phyloP scores from a whole-genome alignment of 495 filamentous ascomycete genomes.

The Hypoxylon lienhwacheense region DNA sequence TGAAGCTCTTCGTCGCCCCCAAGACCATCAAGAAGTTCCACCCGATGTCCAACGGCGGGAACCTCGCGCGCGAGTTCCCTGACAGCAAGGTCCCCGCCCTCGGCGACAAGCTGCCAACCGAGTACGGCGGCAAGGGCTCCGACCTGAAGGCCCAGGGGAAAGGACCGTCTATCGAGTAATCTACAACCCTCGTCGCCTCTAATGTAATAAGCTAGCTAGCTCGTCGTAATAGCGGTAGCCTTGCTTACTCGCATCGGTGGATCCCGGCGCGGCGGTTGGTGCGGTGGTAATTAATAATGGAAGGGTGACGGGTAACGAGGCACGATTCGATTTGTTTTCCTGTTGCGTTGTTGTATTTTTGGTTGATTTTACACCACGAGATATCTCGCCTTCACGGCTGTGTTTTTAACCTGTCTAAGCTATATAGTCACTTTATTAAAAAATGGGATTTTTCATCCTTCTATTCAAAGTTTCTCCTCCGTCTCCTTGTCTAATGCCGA shows the following conservation, averaged over 20 bases:
- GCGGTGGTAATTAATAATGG: conserved; percentile 1
- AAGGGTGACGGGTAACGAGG: conserved; percentile 28
- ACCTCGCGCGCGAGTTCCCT: conserved; percentile 64
- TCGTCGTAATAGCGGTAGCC: background rate
- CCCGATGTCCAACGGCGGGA: conserved; percentile 73
- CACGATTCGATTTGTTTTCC: too few relatives aligned
- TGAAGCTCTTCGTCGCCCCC: conserved; percentile 76
- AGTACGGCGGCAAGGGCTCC: conserved; percentile 72
- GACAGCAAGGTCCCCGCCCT: conserved; percentile 50
- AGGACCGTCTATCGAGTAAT: conserved; percentile 37
- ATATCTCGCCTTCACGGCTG: conserved; percentile 19
- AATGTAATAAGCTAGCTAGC: background rate
- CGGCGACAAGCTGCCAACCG: conserved; percentile 61
- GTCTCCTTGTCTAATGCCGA: background rate
- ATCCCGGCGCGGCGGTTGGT: background rate
- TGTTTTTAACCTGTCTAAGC: conserved; percentile 1
- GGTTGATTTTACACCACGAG: conserved; percentile 18
- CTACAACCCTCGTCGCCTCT: background rate
- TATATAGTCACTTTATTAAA: background rate
- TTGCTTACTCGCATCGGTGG: too few relatives aligned
- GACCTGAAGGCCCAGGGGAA: conserved; percentile 46
- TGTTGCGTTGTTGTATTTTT: too few relatives aligned
- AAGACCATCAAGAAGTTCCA: conserved; percentile 87
- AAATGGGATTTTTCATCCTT: conserved; percentile 1
- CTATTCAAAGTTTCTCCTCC: background rate